Conservation (phyloP, 129 eudicot species). For the Escallonia rubra region DNA sequence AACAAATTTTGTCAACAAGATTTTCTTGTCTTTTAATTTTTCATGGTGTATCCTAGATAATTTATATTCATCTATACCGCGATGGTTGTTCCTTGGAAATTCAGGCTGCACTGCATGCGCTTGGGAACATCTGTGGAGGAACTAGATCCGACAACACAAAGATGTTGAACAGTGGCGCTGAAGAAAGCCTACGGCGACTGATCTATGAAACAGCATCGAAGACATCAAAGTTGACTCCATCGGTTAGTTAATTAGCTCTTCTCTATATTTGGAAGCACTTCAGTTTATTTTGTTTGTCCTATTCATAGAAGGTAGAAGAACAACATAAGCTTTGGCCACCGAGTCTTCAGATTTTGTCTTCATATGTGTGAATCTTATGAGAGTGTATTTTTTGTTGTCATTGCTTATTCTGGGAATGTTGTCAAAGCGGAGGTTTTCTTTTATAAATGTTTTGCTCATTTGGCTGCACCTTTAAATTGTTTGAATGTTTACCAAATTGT, state of each 20-base stretch:
- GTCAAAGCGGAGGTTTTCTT: not conserved
- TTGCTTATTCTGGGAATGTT: not conserved
- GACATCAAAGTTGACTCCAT: slow-evolving; percentile 83
- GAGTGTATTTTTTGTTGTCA: not conserved
- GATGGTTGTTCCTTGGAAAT: slow-evolving; percentile 10
- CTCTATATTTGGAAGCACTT: not conserved
- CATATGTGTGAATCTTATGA: not conserved
- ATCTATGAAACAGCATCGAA: slow-evolving; percentile 74
- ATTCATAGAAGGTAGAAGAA: not conserved
- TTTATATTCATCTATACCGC: not conserved
- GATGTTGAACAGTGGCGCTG: slow-evolving; percentile 50
- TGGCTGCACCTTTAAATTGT: not conserved
- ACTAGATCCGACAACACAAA: slow-evolving; percentile 46
- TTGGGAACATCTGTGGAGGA: slow-evolving; percentile 78
- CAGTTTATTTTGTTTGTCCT: not conserved
- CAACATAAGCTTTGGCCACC: not conserved
- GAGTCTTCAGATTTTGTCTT: not conserved
- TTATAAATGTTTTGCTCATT: not conserved
- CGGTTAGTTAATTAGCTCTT: slow-evolving; percentile 44
- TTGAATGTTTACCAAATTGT: not conserved
- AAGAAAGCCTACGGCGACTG: slow-evolving; percentile 59
- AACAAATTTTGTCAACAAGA: no score
- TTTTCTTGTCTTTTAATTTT: no score
- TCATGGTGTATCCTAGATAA: no score
- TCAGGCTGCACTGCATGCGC: slow-evolving; percentile 95